A percentile compares a stretch with the other conserved stretches of the same genome.
phyloP scores from a whole-genome alignment of 352 stramenopile species.

The Pythium rhizo-oryzae region DNA sequence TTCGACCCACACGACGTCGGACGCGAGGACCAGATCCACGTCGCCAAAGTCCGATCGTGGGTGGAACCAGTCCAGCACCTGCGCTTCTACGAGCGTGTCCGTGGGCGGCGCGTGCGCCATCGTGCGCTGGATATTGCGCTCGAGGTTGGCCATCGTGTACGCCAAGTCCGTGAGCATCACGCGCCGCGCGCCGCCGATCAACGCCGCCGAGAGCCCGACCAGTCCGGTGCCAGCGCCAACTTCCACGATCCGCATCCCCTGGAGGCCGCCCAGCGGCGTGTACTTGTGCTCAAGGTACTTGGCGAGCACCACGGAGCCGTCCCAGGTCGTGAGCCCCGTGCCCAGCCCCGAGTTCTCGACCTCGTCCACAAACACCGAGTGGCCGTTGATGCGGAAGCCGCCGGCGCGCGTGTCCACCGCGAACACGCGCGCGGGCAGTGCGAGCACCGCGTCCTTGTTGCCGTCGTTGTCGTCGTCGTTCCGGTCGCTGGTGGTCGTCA shows the following conservation, averaged over 20 bases:
- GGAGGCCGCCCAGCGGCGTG: slow-evolving; percentile 15
- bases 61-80: slow-evolving; percentile 75
- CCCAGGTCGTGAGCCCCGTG: slow-evolving; percentile 91
- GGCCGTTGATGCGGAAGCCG: slow-evolving; percentile 61
- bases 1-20: slow-evolving; percentile 92
- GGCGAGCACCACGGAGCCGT: slow-evolving; percentile 89
- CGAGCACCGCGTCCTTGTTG: slow-evolving; percentile 20
- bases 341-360: slow-evolving; percentile 83
- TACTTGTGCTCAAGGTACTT: slow-evolving; percentile 86
- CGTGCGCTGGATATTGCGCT: slow-evolving; percentile 52
- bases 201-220: slow-evolving; percentile 78
- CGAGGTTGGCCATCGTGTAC: slow-evolving; percentile 88
- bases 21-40: slow-evolving; percentile 85
- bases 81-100: not conserved
- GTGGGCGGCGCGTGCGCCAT: slow-evolving; percentile 28
- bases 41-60: slow-evolving; percentile 51
- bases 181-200: slow-evolving; percentile 64
- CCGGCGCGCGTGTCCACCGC: slow-evolving; percentile 38
- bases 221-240: slow-evolving; percentile 87
- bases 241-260: slow-evolving; percentile 67
- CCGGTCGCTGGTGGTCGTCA: not conserved
- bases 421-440: slow-evolving; percentile 65
- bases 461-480: not conserved
- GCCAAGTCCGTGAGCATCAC: slow-evolving; percentile 86
- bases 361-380: slow-evolving; percentile 55